Evolutionary conservation across 2,329 filamentous ascomycete species (phyloP).

Genomic region (Reticulascus tulasneorum): DNA sequence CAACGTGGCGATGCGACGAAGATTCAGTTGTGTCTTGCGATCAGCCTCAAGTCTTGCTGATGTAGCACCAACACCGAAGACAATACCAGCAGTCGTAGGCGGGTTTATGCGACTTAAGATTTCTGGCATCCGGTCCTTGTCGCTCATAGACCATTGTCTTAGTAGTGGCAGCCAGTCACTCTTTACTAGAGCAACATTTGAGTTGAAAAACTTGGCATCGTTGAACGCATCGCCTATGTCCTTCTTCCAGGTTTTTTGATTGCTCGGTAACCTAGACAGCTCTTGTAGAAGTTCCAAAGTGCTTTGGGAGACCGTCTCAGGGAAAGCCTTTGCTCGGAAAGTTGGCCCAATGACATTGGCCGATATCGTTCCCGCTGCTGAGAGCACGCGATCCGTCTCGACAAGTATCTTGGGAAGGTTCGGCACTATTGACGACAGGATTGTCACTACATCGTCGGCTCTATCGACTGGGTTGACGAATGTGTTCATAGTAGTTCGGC

Average conservation of each 20-base stretch:
- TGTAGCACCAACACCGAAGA: slow-evolving; percentile 96
- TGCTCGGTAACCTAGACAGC: slow-evolving; percentile 71
- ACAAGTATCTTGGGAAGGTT: slow-evolving; percentile 79
- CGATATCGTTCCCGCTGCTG: slow-evolving; percentile 76
- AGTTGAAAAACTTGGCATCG: slow-evolving; percentile 80
- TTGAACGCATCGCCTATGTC: slow-evolving; percentile 91
- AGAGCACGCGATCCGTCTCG: slow-evolving; percentile 77
- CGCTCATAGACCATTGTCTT: slow-evolving; percentile 76
- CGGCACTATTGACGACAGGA: slow-evolving; percentile 74
- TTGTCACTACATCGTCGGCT: slow-evolving; percentile 72
- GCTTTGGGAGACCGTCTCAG: slow-evolving; percentile 72
- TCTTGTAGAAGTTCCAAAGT: slow-evolving; percentile 72
- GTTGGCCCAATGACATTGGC: slow-evolving; percentile 77
- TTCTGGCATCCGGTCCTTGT: slow-evolving; percentile 86
- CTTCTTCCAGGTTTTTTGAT: slow-evolving; percentile 88
- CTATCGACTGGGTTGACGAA: slow-evolving; percentile 38
- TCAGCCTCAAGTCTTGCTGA: slow-evolving; percentile 94
- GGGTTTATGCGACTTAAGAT: slow-evolving; percentile 73
- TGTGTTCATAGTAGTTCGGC: slow-evolving; percentile 28
- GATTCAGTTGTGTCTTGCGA: slow-evolving; percentile 83
- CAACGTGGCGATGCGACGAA: slow-evolving; percentile 76
- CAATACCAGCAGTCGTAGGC: slow-evolving; percentile 89
- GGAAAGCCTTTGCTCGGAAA: slow-evolving; percentile 80
- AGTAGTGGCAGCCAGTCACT: slow-evolving; percentile 79
- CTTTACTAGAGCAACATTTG: slow-evolving; percentile 60